Base-by-base conservation (phyloP, 2,329 filamentous ascomycete species). In the Neofusicoccum kwambonambiense region DNA sequence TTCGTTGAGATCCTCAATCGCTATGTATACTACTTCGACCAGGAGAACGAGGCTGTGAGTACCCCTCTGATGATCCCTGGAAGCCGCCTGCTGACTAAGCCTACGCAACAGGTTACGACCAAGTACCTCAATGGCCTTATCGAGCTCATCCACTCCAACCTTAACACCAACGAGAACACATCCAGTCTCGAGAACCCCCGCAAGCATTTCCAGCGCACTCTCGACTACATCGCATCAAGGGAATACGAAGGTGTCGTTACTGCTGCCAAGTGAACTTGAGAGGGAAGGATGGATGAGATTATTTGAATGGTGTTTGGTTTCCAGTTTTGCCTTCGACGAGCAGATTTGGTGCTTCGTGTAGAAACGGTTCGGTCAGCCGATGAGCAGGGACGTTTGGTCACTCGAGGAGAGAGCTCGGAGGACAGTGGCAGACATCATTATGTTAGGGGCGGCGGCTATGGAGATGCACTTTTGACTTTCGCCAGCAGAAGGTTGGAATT, bases 1-100 rank as follows among this genome's bases (percentile, higher is more conserved):
- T 99, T 99, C 79, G 94, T 99, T 65, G 95, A 99, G 80, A 99
- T 99, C 68, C 82, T 99, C 64, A 97, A 99, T 78, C 89, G 95
- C 78, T 99, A 99, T 76, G 93, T 98, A 62, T 99, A 99, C 79
- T 99, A 98, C 82, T 99, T 97, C 81, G 95, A 99, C 78, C 94
- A 99, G 78, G 92, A 97, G 76, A 99, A 99, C 78, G 95, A 99
- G 80, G 93, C 93, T 69, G 95, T 87, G 78, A 79, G 84, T 77
- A 31, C 39, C 11, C 51, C 22, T n/a, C n/a, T 44, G 12, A 41
- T n/a, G 4, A 34, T 52, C 5, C 13, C 3, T 35, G 11, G 27
- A 8, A n/a, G 17, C 8, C 8, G 3, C 13, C 27, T 15, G 11
- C 19, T 62, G 35, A 62, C 44, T 37, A 31, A 39, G 37, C 37